A percentile compares a stretch with the other conserved stretches of the same genome.
Conservation (phyloP, 1,284 basidiomycete genomes). For the Ceratobasidium sp. region DNA sequence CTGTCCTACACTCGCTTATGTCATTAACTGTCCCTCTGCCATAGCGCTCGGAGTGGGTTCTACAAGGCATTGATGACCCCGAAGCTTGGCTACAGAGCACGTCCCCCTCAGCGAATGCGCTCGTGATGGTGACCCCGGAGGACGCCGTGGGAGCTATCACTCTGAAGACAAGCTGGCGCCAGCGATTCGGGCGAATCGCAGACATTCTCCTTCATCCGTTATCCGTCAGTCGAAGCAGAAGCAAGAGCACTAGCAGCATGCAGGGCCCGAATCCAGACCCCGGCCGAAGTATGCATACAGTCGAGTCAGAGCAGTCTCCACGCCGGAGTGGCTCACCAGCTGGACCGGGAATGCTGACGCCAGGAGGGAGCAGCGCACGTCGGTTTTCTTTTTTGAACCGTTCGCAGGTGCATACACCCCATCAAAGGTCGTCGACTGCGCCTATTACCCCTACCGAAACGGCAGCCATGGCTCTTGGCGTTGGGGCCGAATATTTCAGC, state of each 20-base stretch:
- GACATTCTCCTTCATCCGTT: constrained; percentile 40
- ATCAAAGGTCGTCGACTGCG: constrained; percentile 41
- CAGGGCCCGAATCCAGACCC: constrained; percentile 34
- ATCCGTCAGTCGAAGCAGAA: constrained; percentile 44
- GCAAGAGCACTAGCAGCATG: constrained; percentile 50
- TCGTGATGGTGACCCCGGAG: constrained; percentile 78
- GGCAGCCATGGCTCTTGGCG: not conserved
- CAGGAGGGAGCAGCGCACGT: constrained; percentile 19
- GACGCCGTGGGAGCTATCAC: constrained; percentile 78
- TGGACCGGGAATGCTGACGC: constrained; percentile 35
- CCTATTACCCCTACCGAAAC: constrained; percentile 44
- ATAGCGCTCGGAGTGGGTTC: constrained; percentile 80
- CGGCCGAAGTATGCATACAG: constrained; percentile 39
- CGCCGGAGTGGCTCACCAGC: constrained; percentile 43
- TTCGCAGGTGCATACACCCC: constrained; percentile 36
- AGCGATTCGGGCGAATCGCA: constrained; percentile 34
- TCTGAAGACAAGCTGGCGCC: constrained; percentile 46
- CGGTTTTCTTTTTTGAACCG: constrained; percentile 40
- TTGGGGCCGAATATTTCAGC: constrained; percentile 31
- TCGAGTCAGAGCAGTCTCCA: constrained; percentile 39
- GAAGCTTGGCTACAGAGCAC: constrained; percentile 85
- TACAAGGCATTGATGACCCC: constrained; percentile 77
- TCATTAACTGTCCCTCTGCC: constrained; percentile 45
- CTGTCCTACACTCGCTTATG: constrained; percentile 39
- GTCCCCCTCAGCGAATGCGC: constrained; percentile 69